Evolutionary conservation across 1,139 yeast species (phyloP), one percentile per base, ranked within the genome.

Genomic region (Pichia inconspicua): DNA sequence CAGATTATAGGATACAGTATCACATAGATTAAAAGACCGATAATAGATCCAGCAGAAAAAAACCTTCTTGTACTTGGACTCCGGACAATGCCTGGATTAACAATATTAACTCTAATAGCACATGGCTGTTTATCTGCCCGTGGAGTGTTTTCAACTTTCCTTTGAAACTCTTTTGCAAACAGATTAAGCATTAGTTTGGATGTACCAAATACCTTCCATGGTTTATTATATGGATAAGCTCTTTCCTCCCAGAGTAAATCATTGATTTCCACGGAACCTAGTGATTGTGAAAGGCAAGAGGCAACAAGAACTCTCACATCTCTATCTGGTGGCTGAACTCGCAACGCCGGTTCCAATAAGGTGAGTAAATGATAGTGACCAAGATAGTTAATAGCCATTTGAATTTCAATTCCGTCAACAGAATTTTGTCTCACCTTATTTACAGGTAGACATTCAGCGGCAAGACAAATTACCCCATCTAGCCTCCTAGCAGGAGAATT

Each of bases 1-100:
- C 87, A 90, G 77, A 90, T 80, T 0, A 92, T 45, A 3, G 98
- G 98, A 69, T 82, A 86, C 44, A 84, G 53, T 2, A 89, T 5
- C 38, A 88, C 53, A 64, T 92, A 92, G 4, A 60, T 5, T 4
- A 82, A 28, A 44, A 92, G 70, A 1, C 96, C 94, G 63, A 77
- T 66, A 2, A 92, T 58, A 0, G 86, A 72, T 0, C 98, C 97
- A 68, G 86, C 73, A 11, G 95, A 80, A 11, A 86, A 54, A 44
- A 83, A 80, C 51, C 97, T 75, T 58, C 95, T 79, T 43, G 92
- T 83, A 36, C 94, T 80, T 2, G 95, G 86, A 2, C 95, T 81
- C 58, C 97, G 75, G 83, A 87, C 85, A 44, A 90, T 58, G 0
- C 98, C 98, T 0, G 98, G 98, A 60, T 92, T 94, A 5, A 86